Percentiles rank a stretch among this genome's conserved stretches.
Evolutionary conservation across 1,284 basidiomycete genomes (phyloP).

Genomic region (Prillingera fragicola): DNA sequence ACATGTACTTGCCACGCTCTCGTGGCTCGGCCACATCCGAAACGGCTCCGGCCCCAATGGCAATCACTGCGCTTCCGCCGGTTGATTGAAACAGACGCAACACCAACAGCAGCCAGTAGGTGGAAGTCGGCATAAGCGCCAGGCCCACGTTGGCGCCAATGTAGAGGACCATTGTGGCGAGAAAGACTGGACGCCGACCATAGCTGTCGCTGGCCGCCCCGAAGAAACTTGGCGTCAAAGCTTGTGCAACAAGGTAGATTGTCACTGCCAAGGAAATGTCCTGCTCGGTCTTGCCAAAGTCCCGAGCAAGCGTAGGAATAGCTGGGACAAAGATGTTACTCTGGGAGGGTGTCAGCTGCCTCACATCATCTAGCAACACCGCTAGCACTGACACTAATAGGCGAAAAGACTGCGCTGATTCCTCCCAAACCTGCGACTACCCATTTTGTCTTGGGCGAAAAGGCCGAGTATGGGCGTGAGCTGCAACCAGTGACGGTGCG

Average conservation of each 20-base stretch:
- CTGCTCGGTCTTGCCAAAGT: slow-evolving; percentile 31
- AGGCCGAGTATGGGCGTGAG: slow-evolving; percentile 32
- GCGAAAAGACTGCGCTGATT: slow-evolving; percentile 31
- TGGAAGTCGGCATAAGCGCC: slow-evolving; percentile 36
- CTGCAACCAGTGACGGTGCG: slow-evolving; percentile 13
- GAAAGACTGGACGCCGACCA: slow-evolving; percentile 41
- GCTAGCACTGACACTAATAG: slow-evolving; percentile 14
- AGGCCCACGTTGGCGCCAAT: slow-evolving; percentile 42
- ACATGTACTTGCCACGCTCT: slow-evolving; percentile 43
- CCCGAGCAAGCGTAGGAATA: slow-evolving; percentile 31
- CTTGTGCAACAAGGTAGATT: slow-evolving; percentile 42
- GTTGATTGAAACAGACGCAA: slow-evolving; percentile 42
- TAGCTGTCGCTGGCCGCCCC: slow-evolving; percentile 40
- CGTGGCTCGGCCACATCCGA: slow-evolving; percentile 43
- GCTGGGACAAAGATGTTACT: slow-evolving; percentile 18
- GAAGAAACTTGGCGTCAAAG: slow-evolving; percentile 44
- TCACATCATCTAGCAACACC: not conserved
- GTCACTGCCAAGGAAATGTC: slow-evolving; percentile 45
- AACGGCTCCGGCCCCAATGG: slow-evolving; percentile 43
- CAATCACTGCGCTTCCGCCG: slow-evolving; percentile 43
- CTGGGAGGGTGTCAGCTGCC: not conserved
- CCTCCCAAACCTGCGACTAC: slow-evolving; percentile 28
- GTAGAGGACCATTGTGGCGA: slow-evolving; percentile 42
- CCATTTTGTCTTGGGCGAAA: slow-evolving; percentile 29
- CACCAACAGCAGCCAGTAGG: slow-evolving; percentile 43